Conservation (phyloP, 129 eudicot species). For the Glebionis coronaria region DNA sequence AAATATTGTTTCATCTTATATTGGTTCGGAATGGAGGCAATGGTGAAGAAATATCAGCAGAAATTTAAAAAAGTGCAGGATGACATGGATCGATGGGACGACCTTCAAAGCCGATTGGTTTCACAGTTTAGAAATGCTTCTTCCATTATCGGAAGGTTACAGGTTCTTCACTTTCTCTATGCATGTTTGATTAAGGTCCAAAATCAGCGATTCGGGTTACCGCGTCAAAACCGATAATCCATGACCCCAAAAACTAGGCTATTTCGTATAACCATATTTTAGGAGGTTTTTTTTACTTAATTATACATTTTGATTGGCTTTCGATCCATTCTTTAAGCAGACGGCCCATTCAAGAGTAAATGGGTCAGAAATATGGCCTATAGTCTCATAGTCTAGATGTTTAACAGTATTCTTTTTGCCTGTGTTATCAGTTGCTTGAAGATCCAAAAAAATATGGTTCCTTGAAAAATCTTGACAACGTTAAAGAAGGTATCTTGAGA, state of each 20-base stretch:
- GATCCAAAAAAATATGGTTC: conserved; percentile 53
- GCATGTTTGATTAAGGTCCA: background rate
- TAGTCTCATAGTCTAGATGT: background rate
- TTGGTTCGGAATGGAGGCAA: conserved; percentile 49
- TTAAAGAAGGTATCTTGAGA: conserved; percentile 48
- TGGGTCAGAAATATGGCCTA: too few relatives aligned
- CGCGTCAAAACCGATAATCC: too few relatives aligned
- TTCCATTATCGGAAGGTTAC: conserved; percentile 66
- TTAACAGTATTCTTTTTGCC: background rate
- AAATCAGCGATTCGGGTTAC: too few relatives aligned
- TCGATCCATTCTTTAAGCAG: too few relatives aligned
- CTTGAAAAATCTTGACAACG: conserved; percentile 52
- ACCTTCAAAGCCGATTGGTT: conserved; percentile 54
- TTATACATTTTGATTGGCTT: too few relatives aligned
- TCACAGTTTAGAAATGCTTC: conserved; percentile 74
- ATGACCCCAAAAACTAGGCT: too few relatives aligned
- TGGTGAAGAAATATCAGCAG: conserved; percentile 66
- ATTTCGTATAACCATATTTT: too few relatives aligned
- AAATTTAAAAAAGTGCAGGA: conserved; percentile 48
- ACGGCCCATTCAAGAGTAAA: too few relatives aligned
- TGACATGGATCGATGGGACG: conserved; percentile 61
- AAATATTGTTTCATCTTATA: background rate
- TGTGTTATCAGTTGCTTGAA: conserved; percentile 50
- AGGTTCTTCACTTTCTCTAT: conserved; percentile 38
- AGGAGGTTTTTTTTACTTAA: too few relatives aligned